A percentile compares a stretch with the other conserved stretches of the same genome.
Conservation (phyloP, 78 protist genomes). For the Ministeria vibrans region DNA sequence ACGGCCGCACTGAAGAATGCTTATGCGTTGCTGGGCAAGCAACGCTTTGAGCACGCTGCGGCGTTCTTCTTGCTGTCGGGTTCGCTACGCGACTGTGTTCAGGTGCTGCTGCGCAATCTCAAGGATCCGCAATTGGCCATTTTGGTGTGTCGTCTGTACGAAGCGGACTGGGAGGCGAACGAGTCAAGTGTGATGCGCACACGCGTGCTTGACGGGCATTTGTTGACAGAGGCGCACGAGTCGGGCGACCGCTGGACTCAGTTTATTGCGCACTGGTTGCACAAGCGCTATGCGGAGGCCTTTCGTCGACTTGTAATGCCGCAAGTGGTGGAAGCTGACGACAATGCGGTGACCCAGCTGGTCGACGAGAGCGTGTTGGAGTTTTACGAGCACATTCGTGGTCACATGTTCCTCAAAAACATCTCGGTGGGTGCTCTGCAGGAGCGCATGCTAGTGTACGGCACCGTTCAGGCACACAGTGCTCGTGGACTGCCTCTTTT, state of each 20-base stretch:
- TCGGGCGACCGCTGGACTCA: neutral
- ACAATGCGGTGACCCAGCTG: too few relatives aligned
- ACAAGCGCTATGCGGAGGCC: neutral
- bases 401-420: too few relatives aligned
- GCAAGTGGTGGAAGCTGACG: too few relatives aligned
- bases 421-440: too few relatives aligned
- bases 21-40: conserved; percentile 27
- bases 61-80: conserved; percentile 46
- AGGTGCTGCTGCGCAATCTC: conserved; percentile 5
- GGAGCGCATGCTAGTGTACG: too few relatives aligned
- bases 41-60: conserved; percentile 28
- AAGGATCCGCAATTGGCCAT: conserved; percentile 38
- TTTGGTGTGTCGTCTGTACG: conserved; percentile 15
- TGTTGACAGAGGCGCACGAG: neutral
- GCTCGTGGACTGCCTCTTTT: too few relatives aligned
- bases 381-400: too few relatives aligned
- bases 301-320: too few relatives aligned
- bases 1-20: conserved; percentile 52
- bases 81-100: neutral
- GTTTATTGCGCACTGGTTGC: neutral
- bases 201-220: neutral
- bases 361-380: too few relatives aligned
- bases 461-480: too few relatives aligned
- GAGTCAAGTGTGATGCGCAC: neutral
- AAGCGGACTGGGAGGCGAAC: neutral